Base-by-base conservation (phyloP, 2,329 filamentous ascomycete genomes). In the Cladosporium cucumerinum region DNA sequence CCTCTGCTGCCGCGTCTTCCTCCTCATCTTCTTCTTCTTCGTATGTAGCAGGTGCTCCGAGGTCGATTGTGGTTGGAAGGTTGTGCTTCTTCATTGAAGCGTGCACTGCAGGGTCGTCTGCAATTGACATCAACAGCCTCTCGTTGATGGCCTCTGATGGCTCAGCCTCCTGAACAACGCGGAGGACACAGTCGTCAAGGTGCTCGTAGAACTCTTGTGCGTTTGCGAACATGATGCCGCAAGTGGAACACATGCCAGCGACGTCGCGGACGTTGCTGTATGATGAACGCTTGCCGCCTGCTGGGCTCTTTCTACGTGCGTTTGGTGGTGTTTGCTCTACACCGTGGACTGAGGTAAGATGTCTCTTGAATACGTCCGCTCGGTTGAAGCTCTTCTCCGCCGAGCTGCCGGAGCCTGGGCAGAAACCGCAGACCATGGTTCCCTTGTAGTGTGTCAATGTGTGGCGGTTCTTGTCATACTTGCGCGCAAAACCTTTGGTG, bases 181-280 rank as follows among this genome's bases (percentile, higher is more conserved):
- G 84, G 66, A 89, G 78, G 14, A 88, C 86, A 73, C 86, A 89
- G 77, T 88, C 86, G 72, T 89, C 94, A 69, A 97, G 82, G 82
- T 98, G 94, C 80, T 98, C 94, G 77, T 98, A 97, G 80, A 97
- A 97, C 74, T 97, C 94, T 78, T 98, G 94, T 2, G 94, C 92
- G 66, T 89, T 94, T 70, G 85, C 84, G 76, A 97, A 98, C 8
- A 87, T 91, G 49, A 87, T 85, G 16, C 91, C 92, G 78, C 94
- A 98, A 69, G 95, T 98, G 3, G 92, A 96, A 78, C 94, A 98
- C 76, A 90, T 92, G 69, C 93, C 93, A 59, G 90, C 90, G 34
- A 91, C 88, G 55, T 95, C 91, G 66, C 87, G 85, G 23, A 89
- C 85, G 73, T 92, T 92, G 62, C 86, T 87, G 5, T 87, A 86